Evolutionary conservation across 805 yeast genomes (phyloP).

Genomic region (Candida easanensis): DNA sequence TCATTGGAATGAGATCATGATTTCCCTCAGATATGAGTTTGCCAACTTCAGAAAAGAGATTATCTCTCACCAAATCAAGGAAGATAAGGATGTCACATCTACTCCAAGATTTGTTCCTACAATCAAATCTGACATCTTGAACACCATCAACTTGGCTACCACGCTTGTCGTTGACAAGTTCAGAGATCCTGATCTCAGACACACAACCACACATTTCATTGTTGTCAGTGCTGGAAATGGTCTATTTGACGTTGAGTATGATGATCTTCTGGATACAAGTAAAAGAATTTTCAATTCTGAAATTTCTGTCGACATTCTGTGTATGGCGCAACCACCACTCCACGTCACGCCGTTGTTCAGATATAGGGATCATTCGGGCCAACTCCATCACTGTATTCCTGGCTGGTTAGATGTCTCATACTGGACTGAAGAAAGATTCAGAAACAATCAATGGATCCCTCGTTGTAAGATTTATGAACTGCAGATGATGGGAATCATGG

Average conservation of each 20-base stretch:
- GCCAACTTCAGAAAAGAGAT: conserved; percentile 77
- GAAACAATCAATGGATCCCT: conserved; percentile 77
- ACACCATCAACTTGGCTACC: conserved; percentile 82
- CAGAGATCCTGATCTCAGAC: conserved; percentile 80
- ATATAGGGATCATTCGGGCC: conserved; percentile 50
- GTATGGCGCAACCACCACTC: conserved; percentile 86
- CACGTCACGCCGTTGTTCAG: conserved; percentile 90
- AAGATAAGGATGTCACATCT: conserved; percentile 24
- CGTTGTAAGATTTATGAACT: conserved; percentile 90
- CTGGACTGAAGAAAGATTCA: conserved; percentile 57
- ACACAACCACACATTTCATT: conserved; percentile 87
- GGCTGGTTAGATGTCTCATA: conserved; percentile 94
- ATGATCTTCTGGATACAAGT: conserved; percentile 70
- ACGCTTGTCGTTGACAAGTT: conserved; percentile 75
- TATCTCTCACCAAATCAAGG: conserved; percentile 40
- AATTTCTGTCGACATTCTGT: conserved; percentile 82
- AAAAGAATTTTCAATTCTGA: conserved; percentile 74
- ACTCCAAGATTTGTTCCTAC: conserved; percentile 68
- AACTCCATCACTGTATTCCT: conserved; percentile 75
- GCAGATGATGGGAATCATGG: conserved; percentile 98
- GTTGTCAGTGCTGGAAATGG: conserved; percentile 93
- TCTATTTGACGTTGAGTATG: conserved; percentile 84
- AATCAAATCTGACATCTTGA: conserved; percentile 84
- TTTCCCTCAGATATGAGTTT: conserved; percentile 78
- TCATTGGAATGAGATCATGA: conserved; percentile 92